phyloP scores from a whole-genome alignment of 192 early-diverging fungal genomes.

The Coemansia sp. region DNA sequence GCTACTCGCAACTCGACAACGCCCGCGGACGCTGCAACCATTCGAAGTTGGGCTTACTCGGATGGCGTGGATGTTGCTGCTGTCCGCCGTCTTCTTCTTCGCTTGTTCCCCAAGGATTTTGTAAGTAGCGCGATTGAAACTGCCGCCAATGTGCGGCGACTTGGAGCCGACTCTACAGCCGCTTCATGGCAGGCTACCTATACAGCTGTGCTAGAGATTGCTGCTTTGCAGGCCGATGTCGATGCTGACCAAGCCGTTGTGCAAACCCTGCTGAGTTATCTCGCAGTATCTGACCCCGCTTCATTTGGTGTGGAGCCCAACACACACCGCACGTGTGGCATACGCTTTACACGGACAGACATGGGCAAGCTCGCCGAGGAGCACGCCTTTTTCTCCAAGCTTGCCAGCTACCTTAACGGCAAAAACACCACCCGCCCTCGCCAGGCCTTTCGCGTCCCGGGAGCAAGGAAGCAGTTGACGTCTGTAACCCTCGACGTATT shows the following conservation, averaged over 20 bases:
- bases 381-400: constrained; percentile 20
- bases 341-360: constrained; percentile 31
- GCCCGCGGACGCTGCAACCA: constrained; percentile 12
- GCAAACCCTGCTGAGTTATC: constrained; percentile 39
- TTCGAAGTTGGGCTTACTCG: constrained; percentile 27
- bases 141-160: constrained; percentile 2
- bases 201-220: constrained; percentile 21
- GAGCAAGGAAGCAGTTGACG: constrained; percentile 2
- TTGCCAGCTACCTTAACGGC: constrained; percentile 9
- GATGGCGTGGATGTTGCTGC: constrained; percentile 24
- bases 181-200: constrained; percentile 4
- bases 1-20: constrained; percentile 14
- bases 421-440: not conserved
- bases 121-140: constrained; percentile 12
- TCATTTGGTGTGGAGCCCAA: constrained; percentile 24
- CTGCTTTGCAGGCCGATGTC: constrained; percentile 15
- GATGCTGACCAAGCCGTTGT: constrained; percentile 31
- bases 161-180: not conserved
- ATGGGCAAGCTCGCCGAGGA: constrained; percentile 26
- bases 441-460: constrained; percentile 2
- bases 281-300: constrained; percentile 26
- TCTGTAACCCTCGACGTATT: constrained; percentile 23
- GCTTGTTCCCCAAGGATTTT: constrained; percentile 22
- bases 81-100: constrained; percentile 18
- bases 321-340: constrained; percentile 26